These are phyloP conservation scores for Candida tunisiensis DNA, from an alignment of 1,139 yeast species.

Conservation along the genomic window DNA sequence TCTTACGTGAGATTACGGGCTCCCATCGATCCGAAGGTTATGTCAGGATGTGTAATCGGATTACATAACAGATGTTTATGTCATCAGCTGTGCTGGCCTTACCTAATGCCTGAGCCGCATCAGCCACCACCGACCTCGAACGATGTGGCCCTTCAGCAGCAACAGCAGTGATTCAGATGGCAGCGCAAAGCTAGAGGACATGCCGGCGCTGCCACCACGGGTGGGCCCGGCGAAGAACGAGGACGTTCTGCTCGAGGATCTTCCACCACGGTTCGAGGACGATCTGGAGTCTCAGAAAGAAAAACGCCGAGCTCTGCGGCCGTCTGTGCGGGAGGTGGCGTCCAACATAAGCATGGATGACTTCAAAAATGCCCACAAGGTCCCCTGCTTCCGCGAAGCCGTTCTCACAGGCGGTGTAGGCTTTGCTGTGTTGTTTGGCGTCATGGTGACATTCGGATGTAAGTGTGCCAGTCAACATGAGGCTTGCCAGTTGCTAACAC, in stretches of 20 bases:
- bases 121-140: too few relatives aligned
- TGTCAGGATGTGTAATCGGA: too few relatives aligned
- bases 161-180: constrained; percentile 1
- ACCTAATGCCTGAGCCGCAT: background rate
- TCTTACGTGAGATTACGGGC: too few relatives aligned
- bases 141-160: too few relatives aligned
- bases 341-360: constrained; percentile 24
- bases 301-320: constrained; percentile 5
- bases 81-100: background rate
- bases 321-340: constrained; percentile 10
- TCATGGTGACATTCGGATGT: constrained; percentile 34
- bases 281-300: constrained; percentile 5
- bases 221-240: constrained; percentile 2
- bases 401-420: constrained; percentile 79
- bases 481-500: too few relatives aligned
- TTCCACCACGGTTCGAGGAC: constrained; percentile 19
- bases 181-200: background rate
- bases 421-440: constrained; percentile 61
- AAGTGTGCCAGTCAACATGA: too few relatives aligned
- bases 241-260: constrained; percentile 13
- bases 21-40: too few relatives aligned
- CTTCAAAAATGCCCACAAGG: constrained; percentile 40
- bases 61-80: background rate
- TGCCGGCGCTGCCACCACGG: background rate
- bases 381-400: constrained; percentile 87